Evolutionary conservation across 805 yeast species (phyloP).

Genomic region (Starmerella bombicola): DNA sequence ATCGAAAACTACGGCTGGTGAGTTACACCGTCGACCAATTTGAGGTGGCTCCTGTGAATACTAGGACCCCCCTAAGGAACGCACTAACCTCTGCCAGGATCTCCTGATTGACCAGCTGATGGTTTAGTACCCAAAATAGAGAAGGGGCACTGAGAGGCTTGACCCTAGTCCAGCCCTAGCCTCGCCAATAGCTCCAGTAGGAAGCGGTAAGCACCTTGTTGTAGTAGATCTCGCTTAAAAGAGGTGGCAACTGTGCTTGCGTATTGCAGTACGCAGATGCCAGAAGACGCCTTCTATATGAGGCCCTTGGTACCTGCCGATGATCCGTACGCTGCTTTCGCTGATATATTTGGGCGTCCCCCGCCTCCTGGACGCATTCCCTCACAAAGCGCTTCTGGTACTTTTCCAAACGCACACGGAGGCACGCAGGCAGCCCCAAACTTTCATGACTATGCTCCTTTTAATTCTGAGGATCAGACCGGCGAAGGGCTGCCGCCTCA

Average conservation of each 20-base stretch:
- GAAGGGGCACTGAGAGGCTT: no score
- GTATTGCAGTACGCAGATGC: conserved; percentile 10
- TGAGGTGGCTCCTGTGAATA: no score
- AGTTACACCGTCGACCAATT: no score
- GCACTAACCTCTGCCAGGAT: no score
- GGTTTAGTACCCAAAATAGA: no score
- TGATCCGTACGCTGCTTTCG: conserved; percentile 25
- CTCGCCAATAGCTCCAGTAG: not conserved
- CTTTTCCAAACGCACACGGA: not conserved
- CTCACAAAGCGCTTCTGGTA: not conserved
- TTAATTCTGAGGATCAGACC: not conserved
- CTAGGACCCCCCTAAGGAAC: no score
- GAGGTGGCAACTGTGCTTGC: not conserved
- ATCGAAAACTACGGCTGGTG: no score
- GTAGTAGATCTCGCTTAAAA: not conserved
- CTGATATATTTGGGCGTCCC: conserved; percentile 28
- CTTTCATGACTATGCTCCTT: not conserved
- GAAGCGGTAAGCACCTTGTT: not conserved
- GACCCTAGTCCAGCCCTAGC: conserved; percentile 2
- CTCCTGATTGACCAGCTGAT: no score
- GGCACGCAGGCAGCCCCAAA: not conserved
- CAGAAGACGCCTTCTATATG: conserved; percentile 8
- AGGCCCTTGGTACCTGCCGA: conserved; percentile 4
- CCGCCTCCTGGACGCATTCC: conserved; percentile 29
- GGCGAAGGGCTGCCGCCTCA: not conserved